Base-by-base conservation (phyloP, 192 early-diverging fungal species). In the Chytriomyces sp. region DNA sequence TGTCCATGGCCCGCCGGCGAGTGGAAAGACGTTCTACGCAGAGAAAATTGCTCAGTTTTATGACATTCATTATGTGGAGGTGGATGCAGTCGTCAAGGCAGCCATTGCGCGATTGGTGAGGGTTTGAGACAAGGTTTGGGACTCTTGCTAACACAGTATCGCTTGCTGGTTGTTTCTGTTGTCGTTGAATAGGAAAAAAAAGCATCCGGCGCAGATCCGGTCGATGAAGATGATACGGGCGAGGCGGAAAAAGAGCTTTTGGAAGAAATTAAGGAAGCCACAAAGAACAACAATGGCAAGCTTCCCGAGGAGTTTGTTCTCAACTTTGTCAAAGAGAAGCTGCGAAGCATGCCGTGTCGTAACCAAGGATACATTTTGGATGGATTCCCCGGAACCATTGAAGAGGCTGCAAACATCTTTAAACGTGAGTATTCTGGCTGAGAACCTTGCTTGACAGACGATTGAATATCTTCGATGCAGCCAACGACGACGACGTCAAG, bases 351-450 rank as follows among this genome's bases (percentile, higher is more conserved):
- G 87, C 85, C 85, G 4, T 89, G 84, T 63, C 44, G 81, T 8
- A 89, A 89, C 62, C 87, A 89, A 60, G 87, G 87, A 6, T 89
- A 87, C 61, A 77, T 89, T 17, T 53, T 89, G 3, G 87, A 89
- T 58, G 85, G 82, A 33, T 89, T 59, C 61, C 87, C 87, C n/a
- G 63, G 41, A 17, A 77, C 69, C 0, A 41, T 80, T 38, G 81
- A 85, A 7, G 82, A 86, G 65, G 85, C 82, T 3, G 49, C 41
- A 17, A 74, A 78, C 64, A 39, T 89, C 22, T 87, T 84, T 54
- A 77, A 76, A 72, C 59, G 86, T 88, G 59, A 39, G 72, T 33
- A 41, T 74, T 10, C 34, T n/a, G 8, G 7, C 49, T 2, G n/a
- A n/a, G n/a, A n/a, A n/a, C n/a, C n/a, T 49, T 0, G 2, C 22